Base-by-base conservation (phyloP, 2,329 filamentous ascomycete species). In the Fusarium pilosicola region DNA sequence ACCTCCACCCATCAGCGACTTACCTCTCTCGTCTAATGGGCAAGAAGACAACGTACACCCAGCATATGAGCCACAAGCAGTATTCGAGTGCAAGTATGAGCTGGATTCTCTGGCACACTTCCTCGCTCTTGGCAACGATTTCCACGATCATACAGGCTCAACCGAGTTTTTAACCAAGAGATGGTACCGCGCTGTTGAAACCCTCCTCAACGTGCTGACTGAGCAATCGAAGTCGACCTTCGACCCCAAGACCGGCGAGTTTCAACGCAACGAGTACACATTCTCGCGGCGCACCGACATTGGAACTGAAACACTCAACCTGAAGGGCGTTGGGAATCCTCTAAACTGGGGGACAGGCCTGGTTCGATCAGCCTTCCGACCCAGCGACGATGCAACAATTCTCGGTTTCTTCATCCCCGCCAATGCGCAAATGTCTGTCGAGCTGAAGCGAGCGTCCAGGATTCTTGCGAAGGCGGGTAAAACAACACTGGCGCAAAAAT, bases 51-150 rank as follows among this genome's bases (percentile, higher is more conserved):
- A 81, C 14, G 96, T 99, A 1, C 94, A 97, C 77, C 96, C 96
- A 1, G 86, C 87, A 2, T 98, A 97, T 80, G 95, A 98, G 79
- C 92, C 92, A 1, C 89, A 87, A 1, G 89, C 91, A 55, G 96
- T 99, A 7, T 99, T 98, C 74, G 96, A 99, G 83, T 99, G 96
- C 89, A 99, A 99, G 84, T 99, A 98, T 83, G 96, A 99, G 85
- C 90, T 99, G 28, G 96, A 99, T 83, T 98, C 95, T 14, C 87
- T 99, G 1, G 96, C 95, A 1, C 92, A 97, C 79, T 99, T 99
- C 81, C 88, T 99, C 11, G 91, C 93, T 0, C 85, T 99, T 5
- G 90, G 88, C 24, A 98, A 97, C 78, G 91, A 97, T 76, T 98
- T 97, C 83, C 88, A 96, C 83, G 90, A 93, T 44, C 88, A 94